phyloP scores from a whole-genome alignment of 148 eudicot genomes.

The Oxyria digyna region DNA sequence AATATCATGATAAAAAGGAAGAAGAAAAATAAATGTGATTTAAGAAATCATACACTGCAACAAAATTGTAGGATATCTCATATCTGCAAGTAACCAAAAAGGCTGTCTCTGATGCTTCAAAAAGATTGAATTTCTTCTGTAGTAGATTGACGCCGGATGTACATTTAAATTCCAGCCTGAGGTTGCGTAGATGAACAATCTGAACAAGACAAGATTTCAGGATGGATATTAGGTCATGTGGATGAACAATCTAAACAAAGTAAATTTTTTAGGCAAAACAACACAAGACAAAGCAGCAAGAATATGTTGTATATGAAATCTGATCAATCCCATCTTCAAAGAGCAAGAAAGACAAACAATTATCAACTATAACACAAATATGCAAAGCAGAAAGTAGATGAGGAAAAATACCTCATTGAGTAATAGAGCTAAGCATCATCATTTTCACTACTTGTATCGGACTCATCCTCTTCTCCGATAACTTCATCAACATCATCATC shows the following conservation, averaged over 20 bases:
- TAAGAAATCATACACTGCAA: neutral
- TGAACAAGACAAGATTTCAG: neutral
- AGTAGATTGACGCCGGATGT: neutral
- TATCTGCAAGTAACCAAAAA: neutral
- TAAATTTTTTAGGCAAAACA: neutral
- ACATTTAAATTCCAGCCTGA: neutral
- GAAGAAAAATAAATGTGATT: neutral
- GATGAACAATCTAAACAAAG: neutral
- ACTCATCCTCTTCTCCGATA: slow-evolving; percentile 48
- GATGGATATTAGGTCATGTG: neutral
- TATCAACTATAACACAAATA: neutral
- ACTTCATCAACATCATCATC: slow-evolving; percentile 68
- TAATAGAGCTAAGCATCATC: slow-evolving; percentile 12
- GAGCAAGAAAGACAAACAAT: neutral
- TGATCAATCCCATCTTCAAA: too few relatives aligned
- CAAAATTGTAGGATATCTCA: slow-evolving; percentile 7
- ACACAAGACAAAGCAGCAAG: neutral
- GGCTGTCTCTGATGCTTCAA: neutral
- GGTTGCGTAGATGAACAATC: neutral
- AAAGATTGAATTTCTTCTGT: neutral
- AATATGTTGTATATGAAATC: neutral
- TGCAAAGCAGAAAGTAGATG: neutral
- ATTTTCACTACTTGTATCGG: slow-evolving; percentile 31
- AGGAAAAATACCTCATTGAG: neutral
- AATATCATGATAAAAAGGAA: neutral